These are phyloP conservation scores for Bolboschoenus planiculmis DNA, from an alignment of 176 grass and related monocot genomes.

Conservation along the genomic window DNA sequence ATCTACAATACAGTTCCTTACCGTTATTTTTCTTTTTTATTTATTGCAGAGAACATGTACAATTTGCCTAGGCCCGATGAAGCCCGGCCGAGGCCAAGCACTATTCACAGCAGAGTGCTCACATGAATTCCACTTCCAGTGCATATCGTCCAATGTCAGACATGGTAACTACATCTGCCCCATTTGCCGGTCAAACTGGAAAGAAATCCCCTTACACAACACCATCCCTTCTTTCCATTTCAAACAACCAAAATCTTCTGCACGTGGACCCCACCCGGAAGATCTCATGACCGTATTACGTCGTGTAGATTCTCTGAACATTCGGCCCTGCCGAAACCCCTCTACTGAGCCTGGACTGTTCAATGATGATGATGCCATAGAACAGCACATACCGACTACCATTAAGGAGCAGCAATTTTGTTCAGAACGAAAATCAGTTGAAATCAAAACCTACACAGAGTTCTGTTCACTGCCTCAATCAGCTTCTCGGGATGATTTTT, in stretches of 20 bases:
- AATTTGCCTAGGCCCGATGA: constrained; percentile 88
- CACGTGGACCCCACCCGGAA: constrained; percentile 38
- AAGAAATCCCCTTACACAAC: constrained; percentile 66
- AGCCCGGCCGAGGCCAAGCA: constrained; percentile 63
- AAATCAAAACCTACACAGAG: constrained; percentile 66
- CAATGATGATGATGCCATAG: constrained; percentile 80
- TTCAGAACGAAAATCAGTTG: constrained; percentile 38
- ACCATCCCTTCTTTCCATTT: constrained; percentile 38
- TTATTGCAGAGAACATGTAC: constrained; percentile 64
- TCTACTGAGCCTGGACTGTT: constrained; percentile 52
- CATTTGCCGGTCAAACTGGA: constrained; percentile 86
- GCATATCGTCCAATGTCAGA: constrained; percentile 86
- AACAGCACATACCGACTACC: constrained; percentile 19
- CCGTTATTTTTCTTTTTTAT: constrained; percentile 16
- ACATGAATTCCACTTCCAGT: constrained; percentile 92
- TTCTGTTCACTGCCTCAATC: constrained; percentile 47
- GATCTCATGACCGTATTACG: constrained; percentile 32
- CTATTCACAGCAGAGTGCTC: constrained; percentile 96
- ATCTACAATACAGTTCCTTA: neutral
- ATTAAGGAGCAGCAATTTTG: constrained; percentile 21
- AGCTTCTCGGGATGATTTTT: constrained; percentile 44
- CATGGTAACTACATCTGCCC: constrained; percentile 85
- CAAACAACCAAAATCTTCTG: constrained; percentile 33
- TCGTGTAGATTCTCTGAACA: constrained; percentile 38
- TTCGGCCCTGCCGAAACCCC: constrained; percentile 24